Percentiles rank a stretch among this genome's conserved stretches.
phyloP scores from a whole-genome alignment of 768 basidiomycete species.

The Clitopilus passeckerianus region DNA sequence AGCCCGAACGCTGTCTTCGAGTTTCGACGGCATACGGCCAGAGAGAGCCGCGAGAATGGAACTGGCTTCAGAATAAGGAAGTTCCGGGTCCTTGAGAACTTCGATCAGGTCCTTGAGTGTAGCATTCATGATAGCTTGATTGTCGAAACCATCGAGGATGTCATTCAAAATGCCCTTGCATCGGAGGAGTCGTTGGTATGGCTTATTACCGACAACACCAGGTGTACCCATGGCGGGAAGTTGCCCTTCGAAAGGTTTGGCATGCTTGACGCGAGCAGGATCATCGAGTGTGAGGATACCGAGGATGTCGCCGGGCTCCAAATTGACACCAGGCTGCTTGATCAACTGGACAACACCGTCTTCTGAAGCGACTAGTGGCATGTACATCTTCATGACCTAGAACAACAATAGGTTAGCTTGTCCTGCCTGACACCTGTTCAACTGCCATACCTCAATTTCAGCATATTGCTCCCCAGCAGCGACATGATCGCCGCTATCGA shows the following conservation, averaged over 20 bases:
- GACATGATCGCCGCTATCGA: constrained; percentile 97
- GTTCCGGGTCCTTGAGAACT: constrained; percentile 77
- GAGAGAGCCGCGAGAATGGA: constrained; percentile 85
- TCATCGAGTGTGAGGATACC: constrained; percentile 97
- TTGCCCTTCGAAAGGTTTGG: constrained; percentile 96
- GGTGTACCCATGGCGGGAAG: constrained; percentile 86
- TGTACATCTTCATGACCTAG: constrained; percentile 99
- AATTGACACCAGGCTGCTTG: constrained; percentile 96
- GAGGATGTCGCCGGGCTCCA: constrained; percentile 95
- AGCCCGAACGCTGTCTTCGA: constrained; percentile 81
- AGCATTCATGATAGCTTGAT: constrained; percentile 83
- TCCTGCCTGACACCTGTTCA: constrained; percentile 1
- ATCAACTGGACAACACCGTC: constrained; percentile 93
- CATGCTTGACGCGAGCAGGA: constrained; percentile 93
- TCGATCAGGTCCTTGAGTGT: constrained; percentile 85
- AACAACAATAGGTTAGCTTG: neutral
- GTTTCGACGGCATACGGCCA: constrained; percentile 88
- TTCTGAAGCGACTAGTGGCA: constrained; percentile 93
- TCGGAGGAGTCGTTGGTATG: constrained; percentile 78
- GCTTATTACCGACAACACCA: constrained; percentile 80
- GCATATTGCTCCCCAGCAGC: constrained; percentile 96
- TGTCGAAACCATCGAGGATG: constrained; percentile 95
- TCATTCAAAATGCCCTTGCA: constrained; percentile 78
- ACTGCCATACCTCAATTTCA: constrained; percentile 79
- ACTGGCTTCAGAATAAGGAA: constrained; percentile 83